These are phyloP conservation scores for Rubus parviflorus DNA, from an alignment of 306 rosid genomes.

Conservation along the genomic window DNA sequence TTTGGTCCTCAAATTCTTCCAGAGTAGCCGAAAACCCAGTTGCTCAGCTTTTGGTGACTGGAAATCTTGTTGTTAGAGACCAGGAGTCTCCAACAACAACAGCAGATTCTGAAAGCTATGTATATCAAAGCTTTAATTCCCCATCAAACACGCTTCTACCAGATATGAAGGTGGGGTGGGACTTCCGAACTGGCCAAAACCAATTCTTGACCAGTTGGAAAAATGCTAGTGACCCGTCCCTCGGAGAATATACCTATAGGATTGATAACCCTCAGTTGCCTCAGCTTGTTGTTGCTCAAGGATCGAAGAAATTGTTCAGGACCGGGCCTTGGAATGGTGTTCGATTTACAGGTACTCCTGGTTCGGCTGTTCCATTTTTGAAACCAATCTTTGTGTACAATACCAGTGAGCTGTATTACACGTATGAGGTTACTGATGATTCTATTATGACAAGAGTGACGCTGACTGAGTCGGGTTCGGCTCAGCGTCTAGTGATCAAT, in stretches of 20 bases:
- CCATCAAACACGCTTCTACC: conserved; percentile 25
- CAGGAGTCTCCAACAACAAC: not conserved
- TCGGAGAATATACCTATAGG: not conserved
- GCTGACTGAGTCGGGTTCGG: not conserved
- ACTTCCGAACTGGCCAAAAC: conserved; percentile 5
- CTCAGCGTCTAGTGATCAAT: not conserved
- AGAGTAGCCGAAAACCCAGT: conserved; percentile 17
- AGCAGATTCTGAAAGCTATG: not conserved
- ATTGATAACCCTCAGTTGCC: conserved; percentile 7
- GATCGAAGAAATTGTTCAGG: not conserved
- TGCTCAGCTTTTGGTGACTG: conserved; percentile 32
- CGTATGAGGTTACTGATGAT: not conserved
- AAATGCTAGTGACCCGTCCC: conserved; percentile 23
- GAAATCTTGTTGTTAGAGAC: conserved; percentile 44
- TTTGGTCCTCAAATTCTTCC: conserved; percentile 22
- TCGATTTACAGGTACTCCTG: conserved; percentile 3
- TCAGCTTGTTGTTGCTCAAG: not conserved
- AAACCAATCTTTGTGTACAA: not conserved
- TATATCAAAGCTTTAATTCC: conserved; percentile 41
- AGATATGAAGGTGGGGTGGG: conserved; percentile 26
- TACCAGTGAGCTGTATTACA: not conserved
- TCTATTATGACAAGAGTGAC: not conserved
- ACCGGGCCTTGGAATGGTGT: conserved; percentile 23
- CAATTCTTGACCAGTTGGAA: conserved; percentile 21
- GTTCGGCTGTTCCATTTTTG: not conserved